A percentile compares a stretch with the other conserved stretches of the same genome.
Conservation (phyloP, 78 protist species). For the Dictyostelium brefeldianum region DNA sequence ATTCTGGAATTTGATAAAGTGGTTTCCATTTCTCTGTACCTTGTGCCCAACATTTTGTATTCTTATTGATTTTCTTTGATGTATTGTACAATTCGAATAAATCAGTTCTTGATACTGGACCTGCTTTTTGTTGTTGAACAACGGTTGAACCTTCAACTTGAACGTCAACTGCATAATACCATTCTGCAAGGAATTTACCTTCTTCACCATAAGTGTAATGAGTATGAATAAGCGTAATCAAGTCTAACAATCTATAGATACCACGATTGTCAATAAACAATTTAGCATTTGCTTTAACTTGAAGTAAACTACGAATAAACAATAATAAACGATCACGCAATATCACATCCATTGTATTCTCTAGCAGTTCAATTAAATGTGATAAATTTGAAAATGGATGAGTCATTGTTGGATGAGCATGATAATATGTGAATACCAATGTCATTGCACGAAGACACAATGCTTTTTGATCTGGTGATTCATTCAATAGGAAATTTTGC, state of each 20-base stretch:
- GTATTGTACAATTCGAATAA: constrained; percentile 18
- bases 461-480: constrained; percentile 31
- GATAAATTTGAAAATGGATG: constrained; percentile 57
- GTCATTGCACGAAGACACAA: constrained; percentile 90
- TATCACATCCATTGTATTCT: constrained; percentile 39
- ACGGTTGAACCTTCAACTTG: neutral
- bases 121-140: constrained; percentile 48
- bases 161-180: constrained; percentile 84
- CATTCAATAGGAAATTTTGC: constrained; percentile 90
- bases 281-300: constrained; percentile 73
- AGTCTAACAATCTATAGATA: constrained; percentile 66
- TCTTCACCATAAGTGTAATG: constrained; percentile 80
- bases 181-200: constrained; percentile 65
- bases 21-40: constrained; percentile 91
- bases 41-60: constrained; percentile 90
- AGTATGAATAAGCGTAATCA: constrained; percentile 85
- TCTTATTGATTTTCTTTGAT: constrained; percentile 16
- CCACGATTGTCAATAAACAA: constrained; percentile 87
- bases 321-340: constrained; percentile 89
- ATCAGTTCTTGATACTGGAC: constrained; percentile 70
- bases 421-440: constrained; percentile 79
- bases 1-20: constrained; percentile 81
- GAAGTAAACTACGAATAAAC: constrained; percentile 78
- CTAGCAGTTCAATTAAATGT: constrained; percentile 78
- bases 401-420: constrained; percentile 58